Percentiles rank a stretch among this genome's conserved stretches.
phyloP scores from a whole-genome alignment of 306 rosid genomes.

The cucumber (Cucumis sativus) region DNA sequence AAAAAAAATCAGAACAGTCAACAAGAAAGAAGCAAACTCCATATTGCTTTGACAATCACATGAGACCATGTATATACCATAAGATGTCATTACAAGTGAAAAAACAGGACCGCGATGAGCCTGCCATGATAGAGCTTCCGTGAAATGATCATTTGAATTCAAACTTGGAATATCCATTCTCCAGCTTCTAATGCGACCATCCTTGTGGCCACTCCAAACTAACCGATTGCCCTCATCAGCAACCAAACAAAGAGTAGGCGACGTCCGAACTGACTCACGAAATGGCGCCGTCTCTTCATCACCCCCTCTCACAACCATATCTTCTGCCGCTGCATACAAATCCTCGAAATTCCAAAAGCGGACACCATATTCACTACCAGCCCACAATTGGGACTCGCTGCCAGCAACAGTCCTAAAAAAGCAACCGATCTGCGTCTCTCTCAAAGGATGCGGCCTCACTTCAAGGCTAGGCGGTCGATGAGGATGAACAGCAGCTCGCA shows the following conservation, averaged over 20 bases:
- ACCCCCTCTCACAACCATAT: constrained; percentile 19
- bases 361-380: constrained; percentile 54
- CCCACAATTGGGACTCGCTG: constrained; percentile 67
- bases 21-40: constrained; percentile 10
- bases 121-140: constrained; percentile 44
- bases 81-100: constrained; percentile 31
- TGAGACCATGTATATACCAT: constrained; percentile 17
- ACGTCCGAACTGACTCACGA: constrained; percentile 40
- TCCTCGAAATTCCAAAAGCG: constrained; percentile 59
- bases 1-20: neutral
- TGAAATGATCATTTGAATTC: constrained; percentile 11
- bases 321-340: constrained; percentile 38
- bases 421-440: constrained; percentile 76
- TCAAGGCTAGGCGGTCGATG: constrained; percentile 68
- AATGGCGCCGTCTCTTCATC: constrained; percentile 70
- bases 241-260: constrained; percentile 65
- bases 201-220: constrained; percentile 86
- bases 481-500: constrained; percentile 59
- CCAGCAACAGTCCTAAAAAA: constrained; percentile 49
- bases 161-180: constrained; percentile 24
- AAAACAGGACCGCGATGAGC: constrained; percentile 39
- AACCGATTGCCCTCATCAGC: constrained; percentile 51
- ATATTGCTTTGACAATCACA: neutral
- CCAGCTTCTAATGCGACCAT: constrained; percentile 81
- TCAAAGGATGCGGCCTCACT: constrained; percentile 71